Conservation (phyloP, 2,329 filamentous ascomycete genomes). For the Aspergillus awamori region DNA sequence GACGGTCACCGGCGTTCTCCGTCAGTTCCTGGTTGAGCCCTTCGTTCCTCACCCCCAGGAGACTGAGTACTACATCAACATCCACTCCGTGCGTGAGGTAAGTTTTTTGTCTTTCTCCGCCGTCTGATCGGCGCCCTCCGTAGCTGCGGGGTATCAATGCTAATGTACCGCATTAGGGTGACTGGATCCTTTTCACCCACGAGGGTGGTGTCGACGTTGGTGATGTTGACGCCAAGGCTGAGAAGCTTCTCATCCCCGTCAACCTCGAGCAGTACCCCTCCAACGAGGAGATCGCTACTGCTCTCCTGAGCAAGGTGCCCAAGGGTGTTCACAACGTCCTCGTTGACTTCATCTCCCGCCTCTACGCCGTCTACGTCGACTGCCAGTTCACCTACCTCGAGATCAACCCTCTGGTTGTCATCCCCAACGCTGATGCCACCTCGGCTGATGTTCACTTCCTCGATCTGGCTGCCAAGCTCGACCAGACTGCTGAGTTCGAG, state of each 20-base stretch:
- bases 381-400: slow-evolving; percentile 99
- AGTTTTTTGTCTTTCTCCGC: slow-evolving; percentile 49
- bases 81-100: slow-evolving; percentile 99
- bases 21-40: slow-evolving; percentile 96
- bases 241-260: slow-evolving; percentile 97
- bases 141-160: not conserved
- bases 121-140: slow-evolving; percentile 29
- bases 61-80: slow-evolving; percentile 99
- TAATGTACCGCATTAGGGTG: slow-evolving; percentile 64
- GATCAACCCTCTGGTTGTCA: slow-evolving; percentile 98
- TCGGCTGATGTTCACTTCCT: slow-evolving; percentile 97
- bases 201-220: slow-evolving; percentile 99
- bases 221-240: slow-evolving; percentile 97
- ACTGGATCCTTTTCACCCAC: slow-evolving; percentile 99
- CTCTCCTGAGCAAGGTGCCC: slow-evolving; percentile 89
- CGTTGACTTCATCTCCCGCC: slow-evolving; percentile 96
- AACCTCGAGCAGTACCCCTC: slow-evolving; percentile 93
- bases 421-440: slow-evolving; percentile 89
- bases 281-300: slow-evolving; percentile 85
- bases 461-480: slow-evolving; percentile 96
- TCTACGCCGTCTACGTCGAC: slow-evolving; percentile 99
- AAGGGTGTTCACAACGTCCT: slow-evolving; percentile 96
- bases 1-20: slow-evolving; percentile 82
- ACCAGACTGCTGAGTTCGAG: slow-evolving; percentile 99
- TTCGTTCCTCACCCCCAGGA: slow-evolving; percentile 94